Percentiles rank a stretch among this genome's conserved stretches.
These are phyloP conservation scores for Cajanus cajan DNA, from an alignment of 306 rosid species.

Conservation along the genomic window DNA sequence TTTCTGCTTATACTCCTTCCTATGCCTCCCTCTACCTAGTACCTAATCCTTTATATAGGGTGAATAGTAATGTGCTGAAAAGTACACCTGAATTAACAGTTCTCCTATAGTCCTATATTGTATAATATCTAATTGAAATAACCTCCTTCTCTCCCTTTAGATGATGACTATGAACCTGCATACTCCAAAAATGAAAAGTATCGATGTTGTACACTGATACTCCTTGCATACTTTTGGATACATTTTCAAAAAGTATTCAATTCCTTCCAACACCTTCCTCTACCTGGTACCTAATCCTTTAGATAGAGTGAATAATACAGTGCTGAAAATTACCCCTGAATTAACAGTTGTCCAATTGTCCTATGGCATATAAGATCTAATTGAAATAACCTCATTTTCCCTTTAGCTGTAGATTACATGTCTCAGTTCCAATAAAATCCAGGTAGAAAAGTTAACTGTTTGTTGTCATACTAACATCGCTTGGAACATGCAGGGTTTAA, in stretches of 20 bases:
- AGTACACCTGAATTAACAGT: not conserved
- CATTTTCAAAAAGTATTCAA: too few relatives aligned
- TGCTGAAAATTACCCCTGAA: too few relatives aligned
- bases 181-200: too few relatives aligned
- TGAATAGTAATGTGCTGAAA: slow-evolving; percentile 4
- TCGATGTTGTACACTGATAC: too few relatives aligned
- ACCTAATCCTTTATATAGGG: not conserved
- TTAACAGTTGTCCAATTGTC: not conserved
- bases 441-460: not conserved
- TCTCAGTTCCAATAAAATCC: slow-evolving; percentile 7
- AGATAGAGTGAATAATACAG: too few relatives aligned
- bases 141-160: not conserved
- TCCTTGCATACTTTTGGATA: too few relatives aligned
- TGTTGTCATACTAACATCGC: not conserved
- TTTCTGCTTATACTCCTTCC: slow-evolving; percentile 21
- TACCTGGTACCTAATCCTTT: too few relatives aligned
- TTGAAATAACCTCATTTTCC: not conserved
- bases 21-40: not conserved
- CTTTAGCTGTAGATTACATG: slow-evolving; percentile 7
- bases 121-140: not conserved
- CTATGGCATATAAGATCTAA: not conserved
- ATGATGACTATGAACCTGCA: too few relatives aligned
- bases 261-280: too few relatives aligned
- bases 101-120: not conserved
- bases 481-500: not conserved